A percentile compares a stretch with the other conserved stretches of the same genome.
phyloP scores from a whole-genome alignment of 116 monocot genomes.

The Phalaenopsis hybrid region DNA sequence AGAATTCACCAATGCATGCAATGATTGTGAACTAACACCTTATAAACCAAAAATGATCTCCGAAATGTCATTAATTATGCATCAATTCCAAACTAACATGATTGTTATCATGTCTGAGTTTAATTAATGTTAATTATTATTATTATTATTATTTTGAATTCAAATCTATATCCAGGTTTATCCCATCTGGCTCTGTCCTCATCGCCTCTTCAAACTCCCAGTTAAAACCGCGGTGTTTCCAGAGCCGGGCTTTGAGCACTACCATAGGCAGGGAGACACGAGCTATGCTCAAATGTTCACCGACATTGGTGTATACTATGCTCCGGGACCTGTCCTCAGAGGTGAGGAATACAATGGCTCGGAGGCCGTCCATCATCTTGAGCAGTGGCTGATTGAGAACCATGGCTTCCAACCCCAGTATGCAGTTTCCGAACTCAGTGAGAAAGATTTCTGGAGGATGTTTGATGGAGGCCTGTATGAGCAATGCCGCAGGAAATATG shows the following conservation, averaged over 20 bases:
- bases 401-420: slow-evolving; percentile 69
- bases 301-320: slow-evolving; percentile 56
- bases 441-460: slow-evolving; percentile 81
- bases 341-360: slow-evolving; percentile 48
- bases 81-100: too few relatives aligned
- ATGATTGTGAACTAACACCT: too few relatives aligned
- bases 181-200: slow-evolving; percentile 67
- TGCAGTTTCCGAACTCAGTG: slow-evolving; percentile 58
- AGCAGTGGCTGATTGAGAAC: slow-evolving; percentile 58
- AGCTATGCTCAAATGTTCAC: slow-evolving; percentile 61
- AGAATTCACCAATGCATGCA: too few relatives aligned
- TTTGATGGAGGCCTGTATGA: slow-evolving; percentile 55
- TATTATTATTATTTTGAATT: too few relatives aligned
- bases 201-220: slow-evolving; percentile 50
- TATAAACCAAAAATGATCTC: too few relatives aligned
- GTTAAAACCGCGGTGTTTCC: slow-evolving; percentile 58
- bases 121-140: too few relatives aligned
- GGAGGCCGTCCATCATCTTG: slow-evolving; percentile 34
- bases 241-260: slow-evolving; percentile 46
- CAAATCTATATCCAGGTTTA: slow-evolving; percentile 32
- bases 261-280: slow-evolving; percentile 56
- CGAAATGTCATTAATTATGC: too few relatives aligned
- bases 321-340: slow-evolving; percentile 41
- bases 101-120: too few relatives aligned
- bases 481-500: slow-evolving; percentile 49